These are phyloP conservation scores for Vachellia pachyceras DNA, from an alignment of 306 rosid genomes.

Conservation along the genomic window DNA sequence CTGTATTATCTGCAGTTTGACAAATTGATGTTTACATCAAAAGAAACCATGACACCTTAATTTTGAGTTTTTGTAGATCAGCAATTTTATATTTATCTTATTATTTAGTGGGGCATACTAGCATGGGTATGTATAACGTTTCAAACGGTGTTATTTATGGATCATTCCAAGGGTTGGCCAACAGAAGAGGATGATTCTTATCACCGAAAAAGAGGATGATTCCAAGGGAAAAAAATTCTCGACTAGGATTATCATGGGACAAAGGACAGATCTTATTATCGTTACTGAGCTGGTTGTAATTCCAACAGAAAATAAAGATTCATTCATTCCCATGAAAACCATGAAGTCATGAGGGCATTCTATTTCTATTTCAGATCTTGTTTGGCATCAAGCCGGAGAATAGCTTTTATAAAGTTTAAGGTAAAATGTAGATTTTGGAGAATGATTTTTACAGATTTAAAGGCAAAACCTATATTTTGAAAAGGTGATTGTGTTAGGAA, in stretches of 20 bases:
- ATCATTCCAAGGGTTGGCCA: neutral
- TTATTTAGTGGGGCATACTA: neutral
- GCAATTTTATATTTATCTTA: neutral
- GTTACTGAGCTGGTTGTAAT: neutral
- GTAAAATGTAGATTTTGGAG: no score
- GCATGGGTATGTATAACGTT: neutral
- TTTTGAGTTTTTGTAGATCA: neutral
- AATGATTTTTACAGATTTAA: no score
- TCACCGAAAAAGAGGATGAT: neutral
- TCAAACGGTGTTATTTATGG: neutral
- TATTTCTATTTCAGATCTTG: no score
- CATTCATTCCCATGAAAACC: no score
- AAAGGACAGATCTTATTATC: neutral
- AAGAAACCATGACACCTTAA: constrained; percentile 41
- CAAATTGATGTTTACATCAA: constrained; percentile 23
- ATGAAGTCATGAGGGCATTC: no score
- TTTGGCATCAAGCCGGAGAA: no score
- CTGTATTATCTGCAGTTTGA: constrained; percentile 52
- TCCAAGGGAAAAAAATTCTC: neutral
- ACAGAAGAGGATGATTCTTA: no score
- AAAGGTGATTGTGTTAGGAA: no score
- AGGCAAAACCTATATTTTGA: no score
- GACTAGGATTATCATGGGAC: neutral
- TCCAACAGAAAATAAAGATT: no score
- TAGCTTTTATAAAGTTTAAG: no score